phyloP scores from a whole-genome alignment of 148 eudicot genomes.

The Diospyros kaki region DNA sequence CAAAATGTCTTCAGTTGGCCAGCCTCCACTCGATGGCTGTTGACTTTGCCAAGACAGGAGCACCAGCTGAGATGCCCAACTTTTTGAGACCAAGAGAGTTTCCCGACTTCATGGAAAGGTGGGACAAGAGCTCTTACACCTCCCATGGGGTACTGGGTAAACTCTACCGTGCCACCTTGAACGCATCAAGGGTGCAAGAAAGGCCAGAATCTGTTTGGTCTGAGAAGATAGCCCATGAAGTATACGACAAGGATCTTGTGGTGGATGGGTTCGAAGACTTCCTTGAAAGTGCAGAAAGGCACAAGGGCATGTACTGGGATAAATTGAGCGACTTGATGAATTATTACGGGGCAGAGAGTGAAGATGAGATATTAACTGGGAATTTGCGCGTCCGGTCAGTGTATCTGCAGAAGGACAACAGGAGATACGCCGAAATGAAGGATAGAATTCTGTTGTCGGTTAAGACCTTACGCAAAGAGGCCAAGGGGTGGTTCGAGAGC shows the following conservation, averaged over 20 bases:
- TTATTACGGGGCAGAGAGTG: conserved; percentile 64
- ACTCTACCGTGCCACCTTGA: conserved; percentile 66
- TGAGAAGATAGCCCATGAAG: conserved; percentile 36
- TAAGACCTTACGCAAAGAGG: conserved; percentile 68
- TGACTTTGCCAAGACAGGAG: conserved; percentile 92
- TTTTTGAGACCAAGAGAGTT: conserved; percentile 67
- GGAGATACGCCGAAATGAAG: conserved; percentile 67
- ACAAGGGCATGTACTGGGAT: conserved; percentile 72
- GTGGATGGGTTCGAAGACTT: conserved; percentile 58
- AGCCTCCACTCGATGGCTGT: conserved; percentile 97
- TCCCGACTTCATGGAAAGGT: conserved; percentile 94
- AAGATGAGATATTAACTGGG: conserved; percentile 81
- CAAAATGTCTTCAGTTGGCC: conserved; percentile 73
- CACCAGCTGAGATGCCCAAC: conserved; percentile 93
- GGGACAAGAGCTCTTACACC: conserved; percentile 61
- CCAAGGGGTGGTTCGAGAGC: conserved; percentile 66
- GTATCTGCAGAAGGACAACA: conserved; percentile 68
- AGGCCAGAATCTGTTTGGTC: conserved; percentile 31
- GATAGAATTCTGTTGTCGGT: conserved; percentile 70
- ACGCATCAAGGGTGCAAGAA: conserved; percentile 19
- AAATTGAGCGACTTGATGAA: conserved; percentile 52
- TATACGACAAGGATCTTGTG: conserved; percentile 64
- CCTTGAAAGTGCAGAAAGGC: conserved; percentile 45
- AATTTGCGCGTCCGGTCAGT: conserved; percentile 47
- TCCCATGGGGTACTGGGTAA: conserved; percentile 73